Base-by-base conservation (phyloP, 495 filamentous ascomycete genomes). In the Aspergillus incahuasiensis region DNA sequence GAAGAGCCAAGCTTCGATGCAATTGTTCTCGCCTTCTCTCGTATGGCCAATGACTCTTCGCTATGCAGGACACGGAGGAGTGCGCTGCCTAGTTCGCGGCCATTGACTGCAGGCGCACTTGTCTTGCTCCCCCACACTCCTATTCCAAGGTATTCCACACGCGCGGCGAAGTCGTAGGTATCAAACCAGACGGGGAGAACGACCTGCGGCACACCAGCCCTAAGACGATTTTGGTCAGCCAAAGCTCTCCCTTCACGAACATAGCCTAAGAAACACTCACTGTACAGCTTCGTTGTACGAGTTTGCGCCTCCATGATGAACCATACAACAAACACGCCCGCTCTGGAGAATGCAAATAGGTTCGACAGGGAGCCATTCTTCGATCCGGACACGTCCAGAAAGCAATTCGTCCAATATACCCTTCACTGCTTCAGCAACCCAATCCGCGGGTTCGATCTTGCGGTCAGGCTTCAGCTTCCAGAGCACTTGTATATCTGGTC, bases 271-370 rank as follows among this genome's bases (percentile, higher is more conserved):
- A 43, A 12, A 34, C 16, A 55, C 68, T 57, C 48, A 74, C 72
- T 57, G 57, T 18, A 70, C 60, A n/a, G 69, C 65, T 55, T 77
- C 74, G 34, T 73, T 55, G 25, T 71, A 77, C 3, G 74, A 74
- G 47, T 75, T 77, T 9, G 72, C 63, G 7, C 73, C 75, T 6
- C 74, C 74, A 41, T 77, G 75, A 52, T 77, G 74, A 2, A 79
- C 70, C 32, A 69, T 67, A 35, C 71, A 74, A 0, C 65, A 49
- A 4, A 79, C 55, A n/a, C 57, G 57, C 1, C 65, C 68, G n/a
- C 62, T 65, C 47, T 64, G 53, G 54, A 79, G 52, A 44, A 77
- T 60, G 1, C 66, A 61, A 15, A 63, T 63, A 1, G 72, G 71
- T 28, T 77, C 73, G 0, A 68, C 62, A 5, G 67, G 60, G 2